Evolutionary conservation across 768 basidiomycete genomes (phyloP).

Genomic region (Daedaleopsis nitida): DNA sequence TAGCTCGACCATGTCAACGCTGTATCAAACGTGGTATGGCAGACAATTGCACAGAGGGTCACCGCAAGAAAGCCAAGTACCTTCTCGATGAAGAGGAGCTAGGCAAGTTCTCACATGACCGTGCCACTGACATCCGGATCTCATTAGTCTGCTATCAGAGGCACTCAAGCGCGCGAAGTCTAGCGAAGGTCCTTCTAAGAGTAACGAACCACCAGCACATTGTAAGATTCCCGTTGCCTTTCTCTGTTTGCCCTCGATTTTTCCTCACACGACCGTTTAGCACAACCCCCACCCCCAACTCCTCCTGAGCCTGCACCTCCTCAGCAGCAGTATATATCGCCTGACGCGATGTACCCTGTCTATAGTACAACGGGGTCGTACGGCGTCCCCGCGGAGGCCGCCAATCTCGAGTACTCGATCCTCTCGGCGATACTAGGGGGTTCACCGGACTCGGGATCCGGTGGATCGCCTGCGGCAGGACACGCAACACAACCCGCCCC

Average conservation of each 20-base stretch:
- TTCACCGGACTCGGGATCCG: constrained; percentile 30
- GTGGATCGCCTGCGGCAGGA: constrained; percentile 18
- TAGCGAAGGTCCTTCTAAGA: constrained; percentile 27
- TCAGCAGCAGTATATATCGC: constrained; percentile 40
- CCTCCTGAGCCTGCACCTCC: constrained; percentile 43
- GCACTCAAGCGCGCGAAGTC: constrained; percentile 40
- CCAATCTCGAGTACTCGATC: constrained; percentile 94
- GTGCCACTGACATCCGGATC: constrained; percentile 26
- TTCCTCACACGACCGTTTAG: constrained; percentile 7
- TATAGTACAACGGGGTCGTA: constrained; percentile 52
- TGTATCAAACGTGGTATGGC: constrained; percentile 94
- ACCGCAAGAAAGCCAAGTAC: constrained; percentile 98
- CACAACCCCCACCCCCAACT: constrained; percentile 8
- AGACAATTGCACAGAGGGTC: constrained; percentile 88
- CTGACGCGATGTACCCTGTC: constrained; percentile 58
- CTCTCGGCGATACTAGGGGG: constrained; percentile 85
- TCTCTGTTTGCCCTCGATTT: neutral
- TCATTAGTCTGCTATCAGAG: constrained; percentile 33
- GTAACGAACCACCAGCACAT: constrained; percentile 23
- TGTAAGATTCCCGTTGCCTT: constrained; percentile 19
- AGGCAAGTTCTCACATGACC: constrained; percentile 48
- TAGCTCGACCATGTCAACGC: constrained; percentile 94
- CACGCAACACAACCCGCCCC: constrained; percentile 16
- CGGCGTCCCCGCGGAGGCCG: constrained; percentile 85
- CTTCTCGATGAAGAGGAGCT: constrained; percentile 93